A percentile compares a stretch with the other conserved stretches of the same genome.
Evolutionary conservation across 2,329 filamentous ascomycete species (phyloP).

Genomic region (Fonsecaea monophora): DNA sequence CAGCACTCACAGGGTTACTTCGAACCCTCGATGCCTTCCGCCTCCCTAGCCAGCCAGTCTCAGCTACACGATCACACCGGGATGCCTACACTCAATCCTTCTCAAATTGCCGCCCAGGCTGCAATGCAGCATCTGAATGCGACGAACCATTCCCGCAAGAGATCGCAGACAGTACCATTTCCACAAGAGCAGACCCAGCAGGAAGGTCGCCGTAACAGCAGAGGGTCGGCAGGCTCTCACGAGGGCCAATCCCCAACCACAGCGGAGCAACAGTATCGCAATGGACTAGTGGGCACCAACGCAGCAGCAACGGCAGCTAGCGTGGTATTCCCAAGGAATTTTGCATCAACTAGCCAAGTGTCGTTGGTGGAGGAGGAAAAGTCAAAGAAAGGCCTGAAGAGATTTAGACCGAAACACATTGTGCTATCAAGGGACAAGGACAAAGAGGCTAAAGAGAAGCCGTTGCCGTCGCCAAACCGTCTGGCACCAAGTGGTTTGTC

Average conservation of each 20-base stretch:
- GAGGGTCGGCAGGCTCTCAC: constrained; percentile 44
- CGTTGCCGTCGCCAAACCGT: constrained; percentile 66
- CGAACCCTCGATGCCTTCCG: constrained; percentile 67
- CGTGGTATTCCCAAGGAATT: constrained; percentile 65
- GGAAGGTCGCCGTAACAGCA: constrained; percentile 44
- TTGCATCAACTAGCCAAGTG: constrained; percentile 40
- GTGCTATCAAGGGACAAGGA: constrained; percentile 67
- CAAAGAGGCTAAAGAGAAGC: constrained; percentile 53
- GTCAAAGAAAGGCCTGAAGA: constrained; percentile 67
- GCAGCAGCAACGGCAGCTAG: constrained; percentile 69
- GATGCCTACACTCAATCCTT: constrained; percentile 60
- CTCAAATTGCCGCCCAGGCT: constrained; percentile 70
- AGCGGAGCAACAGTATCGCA: constrained; percentile 52
- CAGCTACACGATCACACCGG: constrained; percentile 46
- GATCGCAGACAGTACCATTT: constrained; percentile 60
- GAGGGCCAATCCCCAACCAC: constrained; percentile 41
- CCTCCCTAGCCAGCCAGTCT: constrained; percentile 48
- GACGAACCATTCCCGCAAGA: constrained; percentile 56
- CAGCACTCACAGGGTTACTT: constrained; percentile 72
- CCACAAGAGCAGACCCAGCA: constrained; percentile 45
- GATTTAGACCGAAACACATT: constrained; percentile 73
- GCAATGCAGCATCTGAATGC: constrained; percentile 64
- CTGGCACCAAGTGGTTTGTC: constrained; percentile 60
- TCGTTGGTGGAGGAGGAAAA: constrained; percentile 47
- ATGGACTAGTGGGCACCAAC: constrained; percentile 59